Base-by-base conservation (phyloP, 345 rosid species). In the Dipteronia dyeriana region DNA sequence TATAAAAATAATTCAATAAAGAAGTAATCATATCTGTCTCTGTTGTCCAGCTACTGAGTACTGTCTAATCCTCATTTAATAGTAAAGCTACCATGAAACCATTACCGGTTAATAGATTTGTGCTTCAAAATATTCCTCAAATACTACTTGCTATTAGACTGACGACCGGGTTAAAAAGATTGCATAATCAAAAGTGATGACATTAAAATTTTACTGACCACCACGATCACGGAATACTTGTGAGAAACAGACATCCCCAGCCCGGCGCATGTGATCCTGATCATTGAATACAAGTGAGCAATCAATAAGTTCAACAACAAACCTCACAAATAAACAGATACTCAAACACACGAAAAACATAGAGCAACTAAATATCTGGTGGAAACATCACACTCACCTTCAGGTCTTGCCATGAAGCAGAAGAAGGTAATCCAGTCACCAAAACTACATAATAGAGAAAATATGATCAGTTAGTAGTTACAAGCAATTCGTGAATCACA, bases 351-450 rank as follows among this genome's bases (percentile, higher is more conserved):
- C 5, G 12, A n/a, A 39, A 8, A 29, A 25, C 45, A 41, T 43
- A 38, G 39, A 73, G 2, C 59, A 68, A n/a, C 1, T 9, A 11
- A 45, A 25, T 34, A 20, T 1, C 39, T 13, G 19, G 17, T 3
- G 53, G 23, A 34, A 39, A 8, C 43, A 31, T 49, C 25, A 20
- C n/a, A 8, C 82, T 81, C 67, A 96, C 99, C 94, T 96, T 96
- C n/a, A 94, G 92, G 82, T 96, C 99, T 82, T 96, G 98, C 99
- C 99, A 96, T 31, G 99, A 96, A 65, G 99, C 99, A 83, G 99
- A 94, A 4, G 94, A 82, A 4, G 99, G 99, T 68, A 96, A 81
- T 47, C 99, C 99, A 39, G 95, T 89, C 66, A 96, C 88, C 84
- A 91, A 73, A 74, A 96, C 99, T 96, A 90, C 75, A 86, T 13